phyloP scores from a whole-genome alignment of 768 basidiomycete genomes.

The Lanmaoa pseudosensibilis region DNA sequence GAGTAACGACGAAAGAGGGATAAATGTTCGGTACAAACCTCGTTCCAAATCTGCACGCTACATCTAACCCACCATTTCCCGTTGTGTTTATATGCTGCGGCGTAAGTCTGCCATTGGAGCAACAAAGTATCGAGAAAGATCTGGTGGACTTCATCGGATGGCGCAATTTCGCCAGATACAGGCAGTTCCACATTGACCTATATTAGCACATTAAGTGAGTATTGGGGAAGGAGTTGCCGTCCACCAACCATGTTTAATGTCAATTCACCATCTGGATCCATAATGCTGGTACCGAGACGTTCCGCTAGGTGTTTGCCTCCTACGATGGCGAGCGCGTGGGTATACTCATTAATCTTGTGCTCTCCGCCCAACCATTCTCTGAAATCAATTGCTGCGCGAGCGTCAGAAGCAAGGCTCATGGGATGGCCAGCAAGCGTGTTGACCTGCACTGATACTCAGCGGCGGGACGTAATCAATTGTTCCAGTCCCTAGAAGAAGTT shows the following conservation, averaged over 20 bases:
- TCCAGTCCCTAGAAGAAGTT: constrained; percentile 52
- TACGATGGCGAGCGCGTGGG: constrained; percentile 61
- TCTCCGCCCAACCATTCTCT: constrained; percentile 77
- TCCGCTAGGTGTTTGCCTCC: constrained; percentile 64
- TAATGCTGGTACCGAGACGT: constrained; percentile 57
- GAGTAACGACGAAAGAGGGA: not conserved
- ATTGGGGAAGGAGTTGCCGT: not conserved
- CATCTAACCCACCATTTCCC: constrained; percentile 35
- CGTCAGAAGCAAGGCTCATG: constrained; percentile 2
- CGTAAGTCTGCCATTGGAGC: constrained; percentile 22
- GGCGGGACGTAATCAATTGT: constrained; percentile 57
- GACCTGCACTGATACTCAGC: constrained; percentile 56
- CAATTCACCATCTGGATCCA: constrained; percentile 61
- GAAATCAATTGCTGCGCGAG: constrained; percentile 62
- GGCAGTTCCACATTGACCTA: constrained; percentile 47
- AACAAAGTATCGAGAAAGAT: constrained; percentile 22
- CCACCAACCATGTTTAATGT: constrained; percentile 67
- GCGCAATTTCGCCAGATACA: constrained; percentile 27
- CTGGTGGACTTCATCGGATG: constrained; percentile 10
- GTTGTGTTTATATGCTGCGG: constrained; percentile 23
- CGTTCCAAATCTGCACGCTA: constrained; percentile 34
- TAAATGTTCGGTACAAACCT: constrained; percentile 19
- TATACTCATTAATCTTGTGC: constrained; percentile 66
- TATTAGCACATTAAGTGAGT: not conserved
- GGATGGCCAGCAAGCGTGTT: not conserved